Evolutionary conservation across 768 basidiomycete species (phyloP).

Genomic region (Hygrophorus pudorinus): DNA sequence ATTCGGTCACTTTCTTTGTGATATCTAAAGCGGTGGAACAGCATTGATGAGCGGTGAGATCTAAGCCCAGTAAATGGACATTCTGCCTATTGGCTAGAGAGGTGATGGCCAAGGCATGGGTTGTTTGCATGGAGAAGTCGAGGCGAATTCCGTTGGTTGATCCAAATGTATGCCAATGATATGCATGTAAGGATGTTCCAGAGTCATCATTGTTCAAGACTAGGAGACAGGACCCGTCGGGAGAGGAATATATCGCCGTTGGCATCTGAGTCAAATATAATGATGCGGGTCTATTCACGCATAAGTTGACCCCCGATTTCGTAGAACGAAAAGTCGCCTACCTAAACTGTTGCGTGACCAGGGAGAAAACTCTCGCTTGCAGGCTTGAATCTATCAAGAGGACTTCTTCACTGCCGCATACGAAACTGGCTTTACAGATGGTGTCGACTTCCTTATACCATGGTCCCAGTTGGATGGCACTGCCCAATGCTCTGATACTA

Average conservation of each 20-base stretch:
- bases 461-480: constrained; percentile 24
- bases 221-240: constrained; percentile 46
- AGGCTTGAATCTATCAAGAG: constrained; percentile 34
- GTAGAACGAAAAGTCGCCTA: constrained; percentile 14
- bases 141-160: constrained; percentile 34
- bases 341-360: constrained; percentile 46
- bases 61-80: constrained; percentile 34
- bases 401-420: constrained; percentile 42
- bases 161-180: constrained; percentile 52
- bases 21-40: constrained; percentile 40
- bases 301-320: background rate
- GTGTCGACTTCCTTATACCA: constrained; percentile 33
- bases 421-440: constrained; percentile 32
- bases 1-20: constrained; percentile 45
- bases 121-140: constrained; percentile 18
- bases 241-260: constrained; percentile 31
- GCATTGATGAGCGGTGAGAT: constrained; percentile 20
- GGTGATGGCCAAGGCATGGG: constrained; percentile 24
- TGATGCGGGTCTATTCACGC: constrained; percentile 31
- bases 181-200: constrained; percentile 23
- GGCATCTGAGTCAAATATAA: constrained; percentile 28
- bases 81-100: constrained; percentile 33
- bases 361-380: constrained; percentile 41
- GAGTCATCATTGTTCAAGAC: constrained; percentile 17
- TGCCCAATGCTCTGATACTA: constrained; percentile 32